Percentiles rank a stretch among this genome's conserved stretches.
These are phyloP conservation scores for Leccinum boreale DNA, from an alignment of 768 basidiomycete genomes.

Conservation along the genomic window DNA sequence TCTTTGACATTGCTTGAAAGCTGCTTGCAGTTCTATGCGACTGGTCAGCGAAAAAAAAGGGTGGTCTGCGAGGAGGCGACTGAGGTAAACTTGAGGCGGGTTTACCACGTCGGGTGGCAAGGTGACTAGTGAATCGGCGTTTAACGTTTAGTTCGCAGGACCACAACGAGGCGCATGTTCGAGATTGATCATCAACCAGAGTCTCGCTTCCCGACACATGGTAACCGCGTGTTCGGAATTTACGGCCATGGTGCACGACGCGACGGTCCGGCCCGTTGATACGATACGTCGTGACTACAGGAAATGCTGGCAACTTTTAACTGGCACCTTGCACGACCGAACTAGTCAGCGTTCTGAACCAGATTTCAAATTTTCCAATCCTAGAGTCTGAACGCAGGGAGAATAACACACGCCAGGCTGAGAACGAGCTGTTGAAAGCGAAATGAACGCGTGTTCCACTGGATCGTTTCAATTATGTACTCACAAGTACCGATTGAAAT, in stretches of 20 bases:
- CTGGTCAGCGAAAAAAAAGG: slow-evolving; percentile 6
- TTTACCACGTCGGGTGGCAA: slow-evolving; percentile 8
- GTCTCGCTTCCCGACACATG: slow-evolving; percentile 31
- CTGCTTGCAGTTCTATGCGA: background rate
- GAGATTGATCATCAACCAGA: slow-evolving; percentile 20
- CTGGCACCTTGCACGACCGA: background rate
- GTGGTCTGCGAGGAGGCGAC: slow-evolving; percentile 11
- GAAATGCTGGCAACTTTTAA: slow-evolving; percentile 3
- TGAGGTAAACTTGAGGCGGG: slow-evolving; percentile 31
- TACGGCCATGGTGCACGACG: slow-evolving; percentile 25
- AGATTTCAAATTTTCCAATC: background rate
- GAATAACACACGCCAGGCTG: background rate
- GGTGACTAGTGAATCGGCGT: slow-evolving; percentile 21
- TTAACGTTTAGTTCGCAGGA: slow-evolving; percentile 25
- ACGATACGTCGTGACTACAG: slow-evolving; percentile 7
- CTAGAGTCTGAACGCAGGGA: background rate
- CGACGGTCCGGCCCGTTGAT: slow-evolving; percentile 11
- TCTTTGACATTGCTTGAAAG: slow-evolving; percentile 28
- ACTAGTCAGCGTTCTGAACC: background rate
- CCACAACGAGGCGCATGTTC: slow-evolving; percentile 30
- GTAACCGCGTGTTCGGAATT: slow-evolving; percentile 34
- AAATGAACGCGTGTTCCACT: slow-evolving; percentile 12
- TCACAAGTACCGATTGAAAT: background rate
- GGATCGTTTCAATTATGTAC: background rate
- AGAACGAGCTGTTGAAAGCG: slow-evolving; percentile 5